phyloP scores from a whole-genome alignment of 768 basidiomycete genomes.

The Leccinum disarticulatum region DNA sequence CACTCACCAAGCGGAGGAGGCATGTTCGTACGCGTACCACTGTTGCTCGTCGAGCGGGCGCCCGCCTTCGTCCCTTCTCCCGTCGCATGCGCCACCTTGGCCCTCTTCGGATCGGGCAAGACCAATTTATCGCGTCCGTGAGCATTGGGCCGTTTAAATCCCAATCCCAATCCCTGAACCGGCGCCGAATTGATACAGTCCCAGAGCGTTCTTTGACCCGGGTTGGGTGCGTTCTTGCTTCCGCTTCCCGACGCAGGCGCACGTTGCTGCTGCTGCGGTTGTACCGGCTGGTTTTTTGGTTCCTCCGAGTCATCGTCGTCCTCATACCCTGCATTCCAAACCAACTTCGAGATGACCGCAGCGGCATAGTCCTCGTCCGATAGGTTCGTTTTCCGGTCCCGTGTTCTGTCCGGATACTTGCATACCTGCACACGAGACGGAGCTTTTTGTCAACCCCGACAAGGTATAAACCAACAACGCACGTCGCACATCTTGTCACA shows the following conservation, averaged over 20 bases:
- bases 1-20: slow-evolving; percentile 26
- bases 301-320: slow-evolving; percentile 24
- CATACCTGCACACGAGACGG: slow-evolving; percentile 53
- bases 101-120: slow-evolving; percentile 21
- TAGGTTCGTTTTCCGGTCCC: slow-evolving; percentile 47
- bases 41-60: neutral
- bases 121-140: slow-evolving; percentile 8
- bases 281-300: neutral
- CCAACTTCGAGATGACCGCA: slow-evolving; percentile 16
- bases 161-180: slow-evolving; percentile 23
- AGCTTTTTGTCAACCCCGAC: neutral
- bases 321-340: slow-evolving; percentile 28
- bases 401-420: slow-evolving; percentile 71
- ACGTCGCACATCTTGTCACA: slow-evolving; percentile 86
- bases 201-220: slow-evolving; percentile 23
- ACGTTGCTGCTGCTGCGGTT: neutral
- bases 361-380: slow-evolving; percentile 40
- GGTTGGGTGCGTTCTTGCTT: neutral
- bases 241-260: slow-evolving; percentile 1
- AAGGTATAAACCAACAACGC: slow-evolving; percentile 23
- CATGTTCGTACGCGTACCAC: slow-evolving; percentile 6
- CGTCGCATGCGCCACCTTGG: slow-evolving; percentile 15
- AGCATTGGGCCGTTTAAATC: slow-evolving; percentile 28
- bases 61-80: neutral
- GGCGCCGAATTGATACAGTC: slow-evolving; percentile 19